Evolutionary conservation across 2,329 filamentous ascomycete genomes (phyloP).

Genomic region (Diplodia seriata): DNA sequence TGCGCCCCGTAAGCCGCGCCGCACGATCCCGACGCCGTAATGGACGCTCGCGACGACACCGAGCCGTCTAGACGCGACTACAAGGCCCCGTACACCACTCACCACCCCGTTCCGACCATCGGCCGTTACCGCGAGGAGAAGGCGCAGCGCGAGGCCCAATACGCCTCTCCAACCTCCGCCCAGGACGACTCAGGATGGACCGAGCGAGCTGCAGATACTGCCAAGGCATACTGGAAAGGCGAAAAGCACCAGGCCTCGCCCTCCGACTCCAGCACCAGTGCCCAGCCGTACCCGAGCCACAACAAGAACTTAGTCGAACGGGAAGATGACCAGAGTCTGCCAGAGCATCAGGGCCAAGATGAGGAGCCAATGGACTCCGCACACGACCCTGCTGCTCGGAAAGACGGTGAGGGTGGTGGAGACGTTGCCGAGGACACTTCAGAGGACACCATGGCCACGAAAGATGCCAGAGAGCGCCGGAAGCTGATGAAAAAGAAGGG

Average conservation of each 20-base stretch:
- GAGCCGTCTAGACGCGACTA: conserved; percentile 47
- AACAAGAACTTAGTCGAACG: conserved; percentile 47
- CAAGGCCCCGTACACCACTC: conserved; percentile 52
- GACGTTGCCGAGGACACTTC: conserved; percentile 54
- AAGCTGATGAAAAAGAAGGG: conserved; percentile 59
- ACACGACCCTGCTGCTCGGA: conserved; percentile 34
- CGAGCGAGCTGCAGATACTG: conserved; percentile 47
- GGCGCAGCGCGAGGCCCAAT: conserved; percentile 49
- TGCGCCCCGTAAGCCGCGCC: not conserved
- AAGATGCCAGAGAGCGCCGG: conserved; percentile 55
- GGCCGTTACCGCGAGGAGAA: conserved; percentile 56
- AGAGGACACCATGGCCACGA: conserved; percentile 46
- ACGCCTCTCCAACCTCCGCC: conserved; percentile 37
- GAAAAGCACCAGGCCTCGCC: conserved; percentile 33
- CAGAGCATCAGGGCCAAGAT: conserved; percentile 39
- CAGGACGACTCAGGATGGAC: conserved; percentile 44
- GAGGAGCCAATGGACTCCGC: conserved; percentile 39
- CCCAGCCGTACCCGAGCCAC: conserved; percentile 44
- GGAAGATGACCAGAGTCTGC: conserved; percentile 28
- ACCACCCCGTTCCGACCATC: conserved; percentile 56
- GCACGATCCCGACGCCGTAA: conserved; percentile 34
- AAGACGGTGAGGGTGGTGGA: conserved; percentile 36
- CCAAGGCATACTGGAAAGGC: conserved; percentile 44
- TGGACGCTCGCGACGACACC: conserved; percentile 54
- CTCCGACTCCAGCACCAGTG: conserved; percentile 38